Evolutionary conservation across 2,329 filamentous ascomycete genomes (phyloP).

Genomic region (Clonostachys sp.): DNA sequence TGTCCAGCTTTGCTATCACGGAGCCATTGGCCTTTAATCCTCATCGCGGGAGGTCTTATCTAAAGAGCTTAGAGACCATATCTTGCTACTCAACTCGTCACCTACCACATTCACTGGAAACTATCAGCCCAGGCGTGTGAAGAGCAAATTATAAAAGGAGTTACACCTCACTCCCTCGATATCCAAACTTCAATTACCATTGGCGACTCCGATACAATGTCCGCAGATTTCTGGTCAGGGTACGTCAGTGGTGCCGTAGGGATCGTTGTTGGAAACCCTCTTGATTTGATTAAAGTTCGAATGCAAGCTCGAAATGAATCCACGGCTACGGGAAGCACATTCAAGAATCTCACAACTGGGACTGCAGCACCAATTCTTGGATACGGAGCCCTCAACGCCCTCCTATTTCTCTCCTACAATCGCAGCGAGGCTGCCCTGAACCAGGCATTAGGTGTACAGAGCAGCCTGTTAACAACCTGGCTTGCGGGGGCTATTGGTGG

Average conservation of each 20-base stretch:
- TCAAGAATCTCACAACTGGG: conserved; percentile 46
- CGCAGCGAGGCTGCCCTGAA: conserved; percentile 65
- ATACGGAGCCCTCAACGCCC: conserved; percentile 85
- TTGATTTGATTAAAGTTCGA: conserved; percentile 62
- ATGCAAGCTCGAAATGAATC: conserved; percentile 56
- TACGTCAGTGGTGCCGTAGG: conserved; percentile 83
- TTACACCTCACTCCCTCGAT: not conserved
- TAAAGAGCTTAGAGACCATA: too few species aligned
- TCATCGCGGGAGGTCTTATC: too few species aligned
- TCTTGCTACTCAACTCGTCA: too few species aligned
- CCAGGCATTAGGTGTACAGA: conserved; percentile 19
- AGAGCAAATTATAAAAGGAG: too few species aligned
- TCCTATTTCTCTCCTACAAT: conserved; percentile 90
- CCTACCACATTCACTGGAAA: too few species aligned
- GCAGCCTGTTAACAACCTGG: conserved; percentile 65
- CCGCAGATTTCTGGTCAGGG: conserved; percentile 89
- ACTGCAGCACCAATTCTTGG: conserved; percentile 81
- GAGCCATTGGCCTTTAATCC: too few species aligned
- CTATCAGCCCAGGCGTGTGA: too few species aligned
- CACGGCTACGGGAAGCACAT: conserved; percentile 12
- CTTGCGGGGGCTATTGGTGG: conserved; percentile 77
- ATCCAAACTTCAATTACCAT: not conserved
- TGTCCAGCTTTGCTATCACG: too few species aligned
- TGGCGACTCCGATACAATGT: conserved; percentile 45
- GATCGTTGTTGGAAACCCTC: conserved; percentile 84